phyloP scores from a whole-genome alignment of 208 protist species.

The Acanthamoeba culbertsoni region DNA sequence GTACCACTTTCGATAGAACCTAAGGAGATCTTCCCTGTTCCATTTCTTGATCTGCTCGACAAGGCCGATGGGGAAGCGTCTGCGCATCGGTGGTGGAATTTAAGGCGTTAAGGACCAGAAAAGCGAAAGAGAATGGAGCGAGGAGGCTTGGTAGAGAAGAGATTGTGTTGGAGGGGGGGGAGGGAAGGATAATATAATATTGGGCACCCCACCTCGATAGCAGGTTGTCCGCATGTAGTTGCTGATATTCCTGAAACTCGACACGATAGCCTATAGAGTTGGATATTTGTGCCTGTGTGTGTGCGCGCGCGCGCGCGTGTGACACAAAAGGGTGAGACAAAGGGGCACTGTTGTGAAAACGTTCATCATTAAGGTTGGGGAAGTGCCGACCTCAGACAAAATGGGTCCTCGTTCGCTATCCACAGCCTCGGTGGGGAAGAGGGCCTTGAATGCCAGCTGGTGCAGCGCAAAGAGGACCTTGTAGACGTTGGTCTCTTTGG shows the following conservation, averaged over 20 bases:
- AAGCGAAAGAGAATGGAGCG: neutral
- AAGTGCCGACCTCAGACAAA: neutral
- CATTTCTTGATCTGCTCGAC: conserved; percentile 51
- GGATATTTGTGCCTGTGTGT: conserved; percentile 34
- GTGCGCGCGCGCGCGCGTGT: neutral
- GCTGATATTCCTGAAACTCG: conserved; percentile 50
- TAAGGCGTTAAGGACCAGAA: neutral
- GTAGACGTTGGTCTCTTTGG: neutral
- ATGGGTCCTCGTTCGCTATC: conserved; percentile 39
- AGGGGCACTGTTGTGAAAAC: neutral
- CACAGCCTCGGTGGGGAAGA: neutral
- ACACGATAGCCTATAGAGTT: conserved; percentile 47
- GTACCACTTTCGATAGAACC: conserved; percentile 59
- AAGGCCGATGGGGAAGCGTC: conserved; percentile 38
- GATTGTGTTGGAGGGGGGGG: neutral
- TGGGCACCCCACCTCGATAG: neutral
- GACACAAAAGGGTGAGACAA: neutral
- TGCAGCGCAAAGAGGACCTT: conserved; percentile 35
- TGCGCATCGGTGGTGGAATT: neutral
- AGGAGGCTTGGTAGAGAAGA: neutral
- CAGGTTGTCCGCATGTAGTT: conserved; percentile 38
- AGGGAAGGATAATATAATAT: neutral
- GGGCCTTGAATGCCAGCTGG: conserved; percentile 32
- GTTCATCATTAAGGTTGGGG: too few relatives aligned
- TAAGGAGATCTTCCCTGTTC: neutral